These are phyloP conservation scores for Coemansia sp. DNA, from an alignment of 192 early-diverging fungal species.

Conservation along the genomic window DNA sequence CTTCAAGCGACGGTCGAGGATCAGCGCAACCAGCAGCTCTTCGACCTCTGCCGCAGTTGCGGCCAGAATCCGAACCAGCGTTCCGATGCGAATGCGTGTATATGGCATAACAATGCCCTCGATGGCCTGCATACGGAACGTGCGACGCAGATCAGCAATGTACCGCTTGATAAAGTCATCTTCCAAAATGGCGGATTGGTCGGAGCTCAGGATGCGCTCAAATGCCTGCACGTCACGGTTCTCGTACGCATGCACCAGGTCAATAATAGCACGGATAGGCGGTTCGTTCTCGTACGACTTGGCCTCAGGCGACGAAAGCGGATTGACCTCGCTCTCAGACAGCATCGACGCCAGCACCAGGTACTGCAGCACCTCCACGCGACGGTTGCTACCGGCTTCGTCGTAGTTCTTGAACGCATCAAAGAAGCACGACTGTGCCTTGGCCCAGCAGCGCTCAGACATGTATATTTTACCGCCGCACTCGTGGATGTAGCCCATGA, in stretches of 20 bases:
- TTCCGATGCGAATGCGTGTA: slow-evolving; percentile 81
- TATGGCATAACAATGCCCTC: slow-evolving; percentile 85
- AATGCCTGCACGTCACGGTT: slow-evolving; percentile 82
- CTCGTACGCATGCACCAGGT: slow-evolving; percentile 88
- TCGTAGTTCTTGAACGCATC: slow-evolving; percentile 98
- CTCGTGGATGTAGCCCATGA: slow-evolving; percentile 96
- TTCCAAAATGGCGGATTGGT: slow-evolving; percentile 73
- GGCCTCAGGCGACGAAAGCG: slow-evolving; percentile 96
- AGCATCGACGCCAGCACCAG: slow-evolving; percentile 96
- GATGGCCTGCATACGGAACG: slow-evolving; percentile 89
- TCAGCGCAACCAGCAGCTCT: slow-evolving; percentile 80
- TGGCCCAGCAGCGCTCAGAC: slow-evolving; percentile 87
- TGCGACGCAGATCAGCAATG: slow-evolving; percentile 88
- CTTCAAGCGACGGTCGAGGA: slow-evolving; percentile 82
- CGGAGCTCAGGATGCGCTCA: slow-evolving; percentile 75
- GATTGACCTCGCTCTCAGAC: slow-evolving; percentile 92
- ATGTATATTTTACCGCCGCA: slow-evolving; percentile 99
- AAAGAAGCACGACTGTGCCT: slow-evolving; percentile 92
- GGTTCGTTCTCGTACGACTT: slow-evolving; percentile 93
- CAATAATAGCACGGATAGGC: slow-evolving; percentile 91
- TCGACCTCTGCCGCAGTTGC: slow-evolving; percentile 77
- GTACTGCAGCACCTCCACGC: slow-evolving; percentile 93
- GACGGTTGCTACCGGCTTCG: slow-evolving; percentile 89
- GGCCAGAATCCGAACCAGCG: slow-evolving; percentile 79
- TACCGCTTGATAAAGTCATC: slow-evolving; percentile 88